phyloP scores from a whole-genome alignment of 2,329 filamentous ascomycete genomes.

The Chalaropsis ovoidea region DNA sequence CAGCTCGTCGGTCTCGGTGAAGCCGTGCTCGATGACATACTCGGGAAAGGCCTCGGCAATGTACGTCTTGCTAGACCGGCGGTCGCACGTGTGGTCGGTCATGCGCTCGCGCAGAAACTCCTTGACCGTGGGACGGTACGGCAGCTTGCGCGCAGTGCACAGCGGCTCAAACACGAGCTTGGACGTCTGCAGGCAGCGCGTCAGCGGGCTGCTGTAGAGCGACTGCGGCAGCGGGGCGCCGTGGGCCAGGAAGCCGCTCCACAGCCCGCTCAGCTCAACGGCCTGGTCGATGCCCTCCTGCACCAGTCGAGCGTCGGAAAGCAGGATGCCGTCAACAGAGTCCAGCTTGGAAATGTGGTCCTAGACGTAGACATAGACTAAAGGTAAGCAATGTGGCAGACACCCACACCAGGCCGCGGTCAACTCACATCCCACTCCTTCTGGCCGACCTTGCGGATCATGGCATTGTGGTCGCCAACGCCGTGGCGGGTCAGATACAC shows the following conservation, averaged over 20 bases:
- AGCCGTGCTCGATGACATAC: constrained; percentile 44
- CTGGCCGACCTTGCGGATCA: constrained; percentile 47
- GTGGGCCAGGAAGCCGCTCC: constrained; percentile 37
- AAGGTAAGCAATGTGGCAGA: not conserved
- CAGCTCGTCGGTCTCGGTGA: constrained; percentile 46
- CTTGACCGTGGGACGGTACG: constrained; percentile 45
- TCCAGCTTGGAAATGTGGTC: constrained; percentile 35
- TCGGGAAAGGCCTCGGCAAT: constrained; percentile 42
- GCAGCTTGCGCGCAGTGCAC: constrained; percentile 31
- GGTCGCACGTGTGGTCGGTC: constrained; percentile 53
- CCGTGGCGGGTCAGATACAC: constrained; percentile 48
- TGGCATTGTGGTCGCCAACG: constrained; percentile 41
- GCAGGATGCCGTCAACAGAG: constrained; percentile 34
- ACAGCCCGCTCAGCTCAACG: constrained; percentile 42
- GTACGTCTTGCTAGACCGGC: constrained; percentile 39
- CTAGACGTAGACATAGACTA: constrained; percentile 26
- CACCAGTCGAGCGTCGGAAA: constrained; percentile 43
- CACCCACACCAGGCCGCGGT: too few relatives aligned
- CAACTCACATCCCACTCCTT: constrained; percentile 43
- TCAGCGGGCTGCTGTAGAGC: constrained; percentile 50
- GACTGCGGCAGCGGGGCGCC: constrained; percentile 44
- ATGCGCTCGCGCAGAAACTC: constrained; percentile 50
- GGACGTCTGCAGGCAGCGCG: constrained; percentile 49
- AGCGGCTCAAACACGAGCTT: constrained; percentile 41
- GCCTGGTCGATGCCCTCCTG: constrained; percentile 45